Percentiles rank a stretch among this genome's conserved stretches.
Evolutionary conservation across 768 basidiomycete genomes (phyloP).

Genomic region (Neoboletus subvelutipes): DNA sequence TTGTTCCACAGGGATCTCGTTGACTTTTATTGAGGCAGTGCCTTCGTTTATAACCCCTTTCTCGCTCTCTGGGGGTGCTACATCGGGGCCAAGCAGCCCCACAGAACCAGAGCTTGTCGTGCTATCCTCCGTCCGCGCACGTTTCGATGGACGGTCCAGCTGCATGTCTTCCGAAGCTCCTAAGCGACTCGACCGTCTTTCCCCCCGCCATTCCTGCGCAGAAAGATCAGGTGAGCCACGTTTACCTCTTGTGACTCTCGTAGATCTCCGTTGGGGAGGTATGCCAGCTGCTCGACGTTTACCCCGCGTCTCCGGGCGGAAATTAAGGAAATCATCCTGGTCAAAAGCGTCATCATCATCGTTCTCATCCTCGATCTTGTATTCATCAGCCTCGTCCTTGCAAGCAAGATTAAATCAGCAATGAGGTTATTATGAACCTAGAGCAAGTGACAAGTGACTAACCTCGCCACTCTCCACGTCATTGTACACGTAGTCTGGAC

Average conservation of each 20-base stretch:
- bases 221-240: slow-evolving; percentile 50
- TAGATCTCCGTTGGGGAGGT: slow-evolving; percentile 50
- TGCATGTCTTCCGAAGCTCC: slow-evolving; percentile 54
- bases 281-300: slow-evolving; percentile 39
- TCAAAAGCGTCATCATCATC: slow-evolving; percentile 58
- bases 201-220: slow-evolving; percentile 66
- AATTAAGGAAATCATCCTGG: slow-evolving; percentile 41
- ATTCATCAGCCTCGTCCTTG: slow-evolving; percentile 66
- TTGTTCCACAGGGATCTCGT: slow-evolving; percentile 72
- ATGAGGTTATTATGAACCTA: slow-evolving; percentile 20
- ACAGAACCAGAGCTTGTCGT: slow-evolving; percentile 50
- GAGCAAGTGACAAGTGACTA: slow-evolving; percentile 12
- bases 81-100: slow-evolving; percentile 29
- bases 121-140: slow-evolving; percentile 78
- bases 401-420: slow-evolving; percentile 19
- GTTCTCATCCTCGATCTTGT: slow-evolving; percentile 62
- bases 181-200: slow-evolving; percentile 68
- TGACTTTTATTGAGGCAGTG: slow-evolving; percentile 67
- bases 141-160: slow-evolving; percentile 58
- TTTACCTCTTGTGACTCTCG: slow-evolving; percentile 51
- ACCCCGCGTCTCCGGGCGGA: slow-evolving; percentile 43
- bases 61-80: slow-evolving; percentile 31
- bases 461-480: slow-evolving; percentile 65
- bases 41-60: slow-evolving; percentile 53
- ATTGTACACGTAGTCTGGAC: slow-evolving; percentile 80